Evolutionary conservation across 1,284 basidiomycete species (phyloP), one percentile per base, ranked within the genome.

Genomic region (Moesziomyces parantarcticus): DNA sequence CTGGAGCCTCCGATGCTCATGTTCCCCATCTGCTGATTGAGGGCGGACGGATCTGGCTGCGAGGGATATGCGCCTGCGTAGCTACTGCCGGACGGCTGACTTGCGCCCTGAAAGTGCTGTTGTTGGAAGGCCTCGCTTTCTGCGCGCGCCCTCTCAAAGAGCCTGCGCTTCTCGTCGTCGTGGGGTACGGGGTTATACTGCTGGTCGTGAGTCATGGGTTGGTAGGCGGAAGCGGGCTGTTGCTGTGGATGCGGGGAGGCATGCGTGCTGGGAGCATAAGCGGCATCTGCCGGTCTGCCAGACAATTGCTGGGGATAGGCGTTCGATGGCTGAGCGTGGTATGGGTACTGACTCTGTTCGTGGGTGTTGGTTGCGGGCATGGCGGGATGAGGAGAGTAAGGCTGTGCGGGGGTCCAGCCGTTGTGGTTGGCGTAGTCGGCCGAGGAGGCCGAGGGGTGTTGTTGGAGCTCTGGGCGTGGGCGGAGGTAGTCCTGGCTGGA

Each of bases 41-140:
- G 55, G 32, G 20, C 56, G 10, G 54, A 53, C 11, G 56, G 40
- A 32, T 68, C 65, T 23, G 59, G 39, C 20, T 61, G 58, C 23
- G 58, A 50, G 21, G 58, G 50, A 46, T 68, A 61, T 26, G 47
- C 54, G 46, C 47, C 51, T 23, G 8, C 47, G 46, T 61, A 68
- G 22, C 55, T 54, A 40, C 50, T 54, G 20, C 48, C 40, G 9
- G 55, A 55, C 5, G 55, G 18, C 5, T 56, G 58, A 25, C 6
- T 40, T 16, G 54, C 51, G 14, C 40, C 13, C 34, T 62, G 68
- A 51, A 70, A 74, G 29, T 74, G 70, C 58, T 63, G 64, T 26
- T 64, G 67, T 32, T 82, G 81, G 56, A 68, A 82, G 25, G 75
- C 81, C 39, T 81, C 81, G 43, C 77, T 70, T 50, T 82, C 77